Conservation (phyloP, 2,329 filamentous ascomycete species). For the Ilyonectria robusta region DNA sequence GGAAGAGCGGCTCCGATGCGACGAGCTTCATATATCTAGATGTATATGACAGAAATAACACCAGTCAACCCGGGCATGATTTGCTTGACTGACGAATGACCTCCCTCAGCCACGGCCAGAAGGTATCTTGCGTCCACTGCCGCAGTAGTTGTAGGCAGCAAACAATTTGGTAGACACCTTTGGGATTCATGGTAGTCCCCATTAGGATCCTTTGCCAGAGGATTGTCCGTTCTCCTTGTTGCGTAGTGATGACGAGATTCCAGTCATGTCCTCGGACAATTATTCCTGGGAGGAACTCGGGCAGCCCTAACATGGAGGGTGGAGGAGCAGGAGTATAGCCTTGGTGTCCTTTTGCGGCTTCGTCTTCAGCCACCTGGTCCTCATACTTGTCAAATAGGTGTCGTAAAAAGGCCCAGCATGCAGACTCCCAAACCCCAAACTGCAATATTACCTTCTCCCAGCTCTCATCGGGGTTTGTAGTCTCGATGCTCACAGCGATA, state of each 20-base stretch:
- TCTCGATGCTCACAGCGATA: constrained; percentile 22
- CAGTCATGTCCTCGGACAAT: constrained; percentile 3
- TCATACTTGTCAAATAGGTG: background rate
- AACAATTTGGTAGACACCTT: background rate
- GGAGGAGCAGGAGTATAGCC: background rate
- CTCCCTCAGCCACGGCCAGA: background rate
- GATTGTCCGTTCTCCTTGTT: background rate
- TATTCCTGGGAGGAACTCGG: constrained; percentile 6
- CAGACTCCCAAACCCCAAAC: constrained; percentile 3
- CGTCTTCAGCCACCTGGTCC: background rate
- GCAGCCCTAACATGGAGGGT: background rate
- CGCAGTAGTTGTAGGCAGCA: background rate
- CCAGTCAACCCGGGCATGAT: too few species aligned
- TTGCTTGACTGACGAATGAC: background rate
- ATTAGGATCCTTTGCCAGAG: constrained; percentile 3
- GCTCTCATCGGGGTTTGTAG: constrained; percentile 1
- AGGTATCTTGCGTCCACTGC: background rate
- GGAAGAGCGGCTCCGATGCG: too few species aligned
- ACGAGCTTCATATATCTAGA: too few species aligned
- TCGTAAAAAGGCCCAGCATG: constrained; percentile 6
- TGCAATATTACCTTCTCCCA: background rate
- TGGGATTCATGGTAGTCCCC: background rate
- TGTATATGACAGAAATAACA: too few species aligned
- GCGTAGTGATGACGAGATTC: background rate
- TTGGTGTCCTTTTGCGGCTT: background rate